Conservation (phyloP, 768 basidiomycete species). For the Leccinum obscurum region DNA sequence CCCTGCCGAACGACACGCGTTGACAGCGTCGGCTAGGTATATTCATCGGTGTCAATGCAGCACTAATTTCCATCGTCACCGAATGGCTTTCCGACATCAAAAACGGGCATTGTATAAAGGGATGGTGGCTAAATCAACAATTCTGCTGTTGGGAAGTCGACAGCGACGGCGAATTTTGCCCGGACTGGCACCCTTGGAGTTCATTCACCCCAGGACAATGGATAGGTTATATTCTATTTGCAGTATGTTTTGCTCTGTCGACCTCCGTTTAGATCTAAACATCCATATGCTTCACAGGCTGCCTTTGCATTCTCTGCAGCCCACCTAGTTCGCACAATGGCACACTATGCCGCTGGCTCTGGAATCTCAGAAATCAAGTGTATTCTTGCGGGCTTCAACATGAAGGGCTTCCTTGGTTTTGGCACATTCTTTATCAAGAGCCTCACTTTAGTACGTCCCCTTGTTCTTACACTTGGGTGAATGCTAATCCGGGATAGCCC, state of each 20-base stretch:
- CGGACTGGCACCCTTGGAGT: conserved; percentile 94
- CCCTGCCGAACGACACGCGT: not conserved
- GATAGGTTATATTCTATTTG: conserved; percentile 85
- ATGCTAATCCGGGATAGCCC: conserved; percentile 55
- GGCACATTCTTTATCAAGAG: conserved; percentile 94
- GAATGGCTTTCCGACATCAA: conserved; percentile 98
- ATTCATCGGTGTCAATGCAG: conserved; percentile 88
- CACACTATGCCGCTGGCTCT: conserved; percentile 95
- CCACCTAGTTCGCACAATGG: conserved; percentile 83
- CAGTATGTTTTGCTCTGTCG: conserved; percentile 61
- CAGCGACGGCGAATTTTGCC: conserved; percentile 76
- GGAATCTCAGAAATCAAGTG: conserved; percentile 99
- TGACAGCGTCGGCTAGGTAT: conserved; percentile 54
- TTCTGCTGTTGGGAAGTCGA: conserved; percentile 99
- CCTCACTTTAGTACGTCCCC: conserved; percentile 73
- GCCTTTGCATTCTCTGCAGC: conserved; percentile 84
- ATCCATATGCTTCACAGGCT: conserved; percentile 46
- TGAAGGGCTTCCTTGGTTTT: conserved; percentile 92
- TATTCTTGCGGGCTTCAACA: conserved; percentile 94
- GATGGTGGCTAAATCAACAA: conserved; percentile 98
- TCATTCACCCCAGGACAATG: conserved; percentile 68
- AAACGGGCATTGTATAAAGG: conserved; percentile 94
- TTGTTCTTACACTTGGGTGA: not conserved
- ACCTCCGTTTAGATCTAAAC: not conserved
- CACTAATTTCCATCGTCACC: conserved; percentile 90